These are phyloP conservation scores for Echinosophora koreensis DNA, from an alignment of 306 rosid genomes.

Conservation along the genomic window DNA sequence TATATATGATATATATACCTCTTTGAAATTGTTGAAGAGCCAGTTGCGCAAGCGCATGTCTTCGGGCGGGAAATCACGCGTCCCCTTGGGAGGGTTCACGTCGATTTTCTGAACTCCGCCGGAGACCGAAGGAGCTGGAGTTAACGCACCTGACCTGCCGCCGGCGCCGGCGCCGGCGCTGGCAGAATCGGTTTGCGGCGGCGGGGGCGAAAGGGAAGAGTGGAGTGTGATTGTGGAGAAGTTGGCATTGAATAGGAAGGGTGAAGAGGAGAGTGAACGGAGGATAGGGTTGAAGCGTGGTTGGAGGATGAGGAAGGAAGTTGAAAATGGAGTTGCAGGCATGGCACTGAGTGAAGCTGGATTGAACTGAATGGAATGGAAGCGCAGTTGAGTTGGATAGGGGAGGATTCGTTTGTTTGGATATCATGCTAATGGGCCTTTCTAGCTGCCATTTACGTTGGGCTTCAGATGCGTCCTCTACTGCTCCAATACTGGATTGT, in stretches of 20 bases:
- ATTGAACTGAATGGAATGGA: not conserved
- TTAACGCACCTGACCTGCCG: conserved; percentile 71
- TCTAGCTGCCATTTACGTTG: not conserved
- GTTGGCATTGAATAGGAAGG: conserved; percentile 49
- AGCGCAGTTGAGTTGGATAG: not conserved
- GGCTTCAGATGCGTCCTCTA: not conserved
- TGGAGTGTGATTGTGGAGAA: conserved; percentile 46
- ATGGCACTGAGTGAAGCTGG: conserved; percentile 46
- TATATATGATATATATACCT: conserved; percentile 50
- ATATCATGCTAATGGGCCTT: conserved; percentile 23
- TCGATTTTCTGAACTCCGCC: conserved; percentile 74
- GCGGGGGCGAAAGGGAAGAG: conserved; percentile 54
- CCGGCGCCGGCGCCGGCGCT: conserved; percentile 58
- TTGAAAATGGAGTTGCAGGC: conserved; percentile 63
- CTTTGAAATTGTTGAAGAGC: conserved; percentile 87
- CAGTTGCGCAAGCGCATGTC: conserved; percentile 75
- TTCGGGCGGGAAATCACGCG: conserved; percentile 91
- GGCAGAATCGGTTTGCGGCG: conserved; percentile 49
- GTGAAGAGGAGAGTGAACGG: conserved; percentile 59
- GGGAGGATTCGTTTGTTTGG: not conserved
- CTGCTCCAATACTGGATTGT: not conserved
- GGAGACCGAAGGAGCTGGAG: conserved; percentile 55
- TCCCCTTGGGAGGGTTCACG: conserved; percentile 92
- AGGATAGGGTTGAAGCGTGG: conserved; percentile 69
- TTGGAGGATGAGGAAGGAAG: conserved; percentile 59